Percentiles rank a stretch among this genome's conserved stretches.
These are phyloP conservation scores for Euphorbia neoarborescens DNA, from an alignment of 441 rosid genomes.

Conservation along the genomic window DNA sequence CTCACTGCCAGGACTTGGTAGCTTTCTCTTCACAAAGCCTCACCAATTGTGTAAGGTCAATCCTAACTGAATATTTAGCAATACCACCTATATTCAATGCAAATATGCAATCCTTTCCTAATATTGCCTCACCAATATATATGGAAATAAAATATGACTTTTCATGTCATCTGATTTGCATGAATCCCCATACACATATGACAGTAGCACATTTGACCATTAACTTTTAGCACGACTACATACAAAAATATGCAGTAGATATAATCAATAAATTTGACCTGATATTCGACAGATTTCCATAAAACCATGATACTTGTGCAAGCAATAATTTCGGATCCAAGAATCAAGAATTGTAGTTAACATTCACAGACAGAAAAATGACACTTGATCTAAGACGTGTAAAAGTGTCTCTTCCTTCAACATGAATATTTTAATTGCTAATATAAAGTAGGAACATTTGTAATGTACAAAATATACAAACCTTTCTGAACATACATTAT, in stretches of 20 bases:
- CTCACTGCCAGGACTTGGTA: background rate
- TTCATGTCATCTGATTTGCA: background rate
- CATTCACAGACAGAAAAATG: background rate
- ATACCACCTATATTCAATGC: background rate
- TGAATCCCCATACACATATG: background rate
- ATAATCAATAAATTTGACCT: constrained; percentile 1
- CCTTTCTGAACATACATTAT: constrained; percentile 33
- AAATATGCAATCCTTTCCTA: background rate
- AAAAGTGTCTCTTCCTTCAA: background rate
- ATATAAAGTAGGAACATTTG: background rate
- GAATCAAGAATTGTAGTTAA: background rate
- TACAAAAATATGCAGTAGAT: background rate
- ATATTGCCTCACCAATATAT: background rate
- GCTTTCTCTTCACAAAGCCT: background rate
- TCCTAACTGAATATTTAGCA: background rate
- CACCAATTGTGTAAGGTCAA: background rate
- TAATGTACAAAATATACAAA: constrained; percentile 15
- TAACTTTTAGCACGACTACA: background rate
- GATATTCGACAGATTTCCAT: background rate
- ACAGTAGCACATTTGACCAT: background rate
- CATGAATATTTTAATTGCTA: background rate
- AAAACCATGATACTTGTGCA: background rate
- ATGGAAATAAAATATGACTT: background rate
- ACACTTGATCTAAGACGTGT: background rate
- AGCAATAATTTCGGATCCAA: background rate